A percentile compares a stretch with the other conserved stretches of the same genome.
Evolutionary conservation across 2,329 filamentous ascomycete species (phyloP).

Genomic region (Pseudopyricularia javanii): DNA sequence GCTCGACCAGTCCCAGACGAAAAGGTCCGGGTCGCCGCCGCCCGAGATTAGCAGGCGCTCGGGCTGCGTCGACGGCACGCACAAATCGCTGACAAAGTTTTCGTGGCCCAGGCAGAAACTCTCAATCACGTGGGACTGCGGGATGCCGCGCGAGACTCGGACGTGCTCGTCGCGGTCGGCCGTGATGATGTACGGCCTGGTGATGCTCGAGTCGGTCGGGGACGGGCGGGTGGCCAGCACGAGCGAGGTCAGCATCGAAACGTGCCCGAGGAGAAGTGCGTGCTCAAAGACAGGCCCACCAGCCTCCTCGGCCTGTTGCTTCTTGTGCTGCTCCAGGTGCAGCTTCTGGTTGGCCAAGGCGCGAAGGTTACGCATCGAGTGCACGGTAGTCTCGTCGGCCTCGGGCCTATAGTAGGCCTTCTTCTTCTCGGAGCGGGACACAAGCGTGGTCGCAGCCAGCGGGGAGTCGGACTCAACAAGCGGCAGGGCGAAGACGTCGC

Average conservation of each 20-base stretch:
- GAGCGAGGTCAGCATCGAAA: conserved; percentile 83
- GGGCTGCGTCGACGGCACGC: conserved; percentile 31
- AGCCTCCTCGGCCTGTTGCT: conserved; percentile 12
- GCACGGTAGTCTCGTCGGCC: conserved; percentile 2
- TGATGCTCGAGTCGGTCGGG: conserved; percentile 13
- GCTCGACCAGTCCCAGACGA: conserved; percentile 70
- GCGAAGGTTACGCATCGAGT: conserved; percentile 33
- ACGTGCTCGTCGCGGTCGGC: conserved; percentile 61
- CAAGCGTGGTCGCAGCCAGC: conserved; percentile 1
- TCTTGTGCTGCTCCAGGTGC: conserved; percentile 22
- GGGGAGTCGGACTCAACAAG: conserved; percentile 31
- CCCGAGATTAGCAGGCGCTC: conserved; percentile 64
- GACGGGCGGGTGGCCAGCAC: conserved; percentile 33
- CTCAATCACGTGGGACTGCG: conserved; percentile 82
- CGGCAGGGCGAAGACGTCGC: conserved; percentile 85
- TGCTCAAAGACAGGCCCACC: conserved; percentile 50
- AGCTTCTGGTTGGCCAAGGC: conserved; percentile 32
- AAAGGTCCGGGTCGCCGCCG: conserved; percentile 69
- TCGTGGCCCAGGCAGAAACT: conserved; percentile 79
- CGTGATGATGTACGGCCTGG: conserved; percentile 35
- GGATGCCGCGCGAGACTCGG: conserved; percentile 67
- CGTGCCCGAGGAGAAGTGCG: conserved; percentile 75
- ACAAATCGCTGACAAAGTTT: conserved; percentile 71
- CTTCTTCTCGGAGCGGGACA: conserved; percentile 10
- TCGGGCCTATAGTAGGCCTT: conserved; percentile 27